Conservation (phyloP, 2,329 filamentous ascomycete genomes). For the Fusarium sp. region DNA sequence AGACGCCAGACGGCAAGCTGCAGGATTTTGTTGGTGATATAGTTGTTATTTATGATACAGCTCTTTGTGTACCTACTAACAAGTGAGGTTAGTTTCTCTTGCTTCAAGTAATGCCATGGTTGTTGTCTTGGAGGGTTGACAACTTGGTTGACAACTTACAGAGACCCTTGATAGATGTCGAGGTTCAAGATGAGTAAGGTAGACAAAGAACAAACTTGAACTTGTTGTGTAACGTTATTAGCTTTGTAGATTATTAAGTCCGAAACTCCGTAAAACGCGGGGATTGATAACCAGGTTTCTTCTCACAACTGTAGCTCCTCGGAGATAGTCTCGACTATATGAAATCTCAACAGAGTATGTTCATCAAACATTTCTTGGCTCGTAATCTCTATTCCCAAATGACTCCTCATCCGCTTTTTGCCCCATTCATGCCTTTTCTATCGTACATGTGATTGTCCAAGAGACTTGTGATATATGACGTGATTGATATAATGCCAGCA, state of each 20-base stretch:
- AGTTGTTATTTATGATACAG: not conserved
- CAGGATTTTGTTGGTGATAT: not conserved
- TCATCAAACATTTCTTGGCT: not conserved
- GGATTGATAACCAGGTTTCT: not conserved
- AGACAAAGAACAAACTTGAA: not conserved
- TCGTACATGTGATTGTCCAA: conserved; percentile 7
- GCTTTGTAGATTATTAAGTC: not conserved
- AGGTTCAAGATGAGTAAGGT: not conserved
- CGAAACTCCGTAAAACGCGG: not conserved
- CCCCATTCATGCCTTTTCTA: conserved; percentile 1
- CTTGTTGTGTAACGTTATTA: not conserved
- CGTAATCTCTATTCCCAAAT: not conserved
- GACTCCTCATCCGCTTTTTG: conserved; percentile 11
- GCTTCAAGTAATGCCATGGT: not conserved
- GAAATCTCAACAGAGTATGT: not conserved
- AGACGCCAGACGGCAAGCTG: not conserved
- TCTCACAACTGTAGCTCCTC: not conserved
- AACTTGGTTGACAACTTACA: not conserved
- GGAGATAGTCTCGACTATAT: not conserved
- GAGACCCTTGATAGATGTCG: not conserved
- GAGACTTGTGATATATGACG: conserved; percentile 7
- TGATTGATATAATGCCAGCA: not conserved
- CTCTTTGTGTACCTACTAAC: not conserved
- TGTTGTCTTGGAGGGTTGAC: not conserved
- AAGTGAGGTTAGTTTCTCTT: not conserved